Evolutionary conservation across 345 rosid species (phyloP), one percentile per base, ranked within the genome.

Genomic region (Salix purpurea): DNA sequence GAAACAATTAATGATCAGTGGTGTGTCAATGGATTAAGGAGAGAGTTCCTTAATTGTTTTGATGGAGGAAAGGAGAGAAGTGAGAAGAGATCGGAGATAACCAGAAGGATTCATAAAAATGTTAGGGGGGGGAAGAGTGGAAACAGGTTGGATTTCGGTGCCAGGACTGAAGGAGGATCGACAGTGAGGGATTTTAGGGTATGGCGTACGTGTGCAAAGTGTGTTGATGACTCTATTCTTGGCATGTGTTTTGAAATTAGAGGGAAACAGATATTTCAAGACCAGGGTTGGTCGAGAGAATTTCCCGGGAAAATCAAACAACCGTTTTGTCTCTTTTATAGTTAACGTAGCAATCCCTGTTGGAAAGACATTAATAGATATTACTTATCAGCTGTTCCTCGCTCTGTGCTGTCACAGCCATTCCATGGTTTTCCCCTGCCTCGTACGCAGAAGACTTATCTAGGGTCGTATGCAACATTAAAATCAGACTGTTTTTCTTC

Each of bases 91-190:
- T 36, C 37, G 37, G 84, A n/a, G 78, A 73, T 36, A n/a, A 62
- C 48, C 56, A 62, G 67, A 72, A 77, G 60, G 42, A 23, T 26
- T 37, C 36, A 37, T 7, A 48, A 58, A 58, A 50, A 56, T 3
- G 73, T 62, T 46, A 74, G 75, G 24, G 37, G 21, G 68, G 64
- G 75, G 65, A 71, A 71, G 72, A 46, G 10, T 26, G 34, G 76
- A 70, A 30, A 74, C 82, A 69, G 82, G 54, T 70, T 79, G 75
- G 82, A 79, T 79, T 68, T 71, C 69, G 74, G 48, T 50, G 66
- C 16, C 28, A 36, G 71, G 71, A 52, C 54, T 6, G 30, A 65
- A 9, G 65, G 26, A 70, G 58, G 74, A 70, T 28, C 65, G 82
- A 74, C 42, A 21, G 44, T 10, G 82, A 79, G 82, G 68, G 52